A percentile compares a stretch with the other conserved stretches of the same genome.
phyloP scores from a whole-genome alignment of 345 rosid species.

The Kandelia obovata region DNA sequence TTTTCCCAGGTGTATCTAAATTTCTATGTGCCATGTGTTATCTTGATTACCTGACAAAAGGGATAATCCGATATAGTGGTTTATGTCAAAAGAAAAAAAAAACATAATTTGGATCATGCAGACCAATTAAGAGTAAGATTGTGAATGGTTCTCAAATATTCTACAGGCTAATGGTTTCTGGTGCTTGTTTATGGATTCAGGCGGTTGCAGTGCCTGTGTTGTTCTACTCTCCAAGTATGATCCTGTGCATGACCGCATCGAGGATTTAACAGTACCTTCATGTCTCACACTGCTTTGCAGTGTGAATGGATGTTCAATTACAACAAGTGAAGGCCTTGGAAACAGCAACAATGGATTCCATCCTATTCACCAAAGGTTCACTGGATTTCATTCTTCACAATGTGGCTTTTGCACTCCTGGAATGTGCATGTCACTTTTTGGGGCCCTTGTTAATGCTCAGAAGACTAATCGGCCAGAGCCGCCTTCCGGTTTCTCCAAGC shows the following conservation, averaged over 20 bases:
- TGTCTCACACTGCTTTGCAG: slow-evolving; percentile 87
- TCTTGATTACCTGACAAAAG: neutral
- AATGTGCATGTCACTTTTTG: slow-evolving; percentile 73
- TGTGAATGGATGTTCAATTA: slow-evolving; percentile 68
- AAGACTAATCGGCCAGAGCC: slow-evolving; percentile 44
- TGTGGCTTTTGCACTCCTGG: slow-evolving; percentile 97
- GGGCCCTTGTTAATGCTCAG: slow-evolving; percentile 68
- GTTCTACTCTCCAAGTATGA: slow-evolving; percentile 69
- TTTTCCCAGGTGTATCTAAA: too few relatives aligned
- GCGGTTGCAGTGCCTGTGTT: slow-evolving; percentile 91
- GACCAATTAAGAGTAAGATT: too few relatives aligned
- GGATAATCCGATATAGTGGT: neutral
- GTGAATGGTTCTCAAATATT: too few relatives aligned
- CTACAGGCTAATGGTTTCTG: neutral
- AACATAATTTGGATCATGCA: too few relatives aligned
- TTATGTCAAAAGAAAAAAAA: neutral
- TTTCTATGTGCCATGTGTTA: neutral
- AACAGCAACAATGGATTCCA: slow-evolving; percentile 74
- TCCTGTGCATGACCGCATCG: slow-evolving; percentile 44
- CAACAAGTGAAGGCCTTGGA: slow-evolving; percentile 85
- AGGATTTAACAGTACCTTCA: slow-evolving; percentile 58
- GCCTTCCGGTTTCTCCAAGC: slow-evolving; percentile 52
- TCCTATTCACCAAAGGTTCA: slow-evolving; percentile 67
- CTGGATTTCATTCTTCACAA: slow-evolving; percentile 87
- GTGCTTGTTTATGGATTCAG: slow-evolving; percentile 37